Conservation (phyloP, 306 rosid genomes). For the Lathyrus aphaca region DNA sequence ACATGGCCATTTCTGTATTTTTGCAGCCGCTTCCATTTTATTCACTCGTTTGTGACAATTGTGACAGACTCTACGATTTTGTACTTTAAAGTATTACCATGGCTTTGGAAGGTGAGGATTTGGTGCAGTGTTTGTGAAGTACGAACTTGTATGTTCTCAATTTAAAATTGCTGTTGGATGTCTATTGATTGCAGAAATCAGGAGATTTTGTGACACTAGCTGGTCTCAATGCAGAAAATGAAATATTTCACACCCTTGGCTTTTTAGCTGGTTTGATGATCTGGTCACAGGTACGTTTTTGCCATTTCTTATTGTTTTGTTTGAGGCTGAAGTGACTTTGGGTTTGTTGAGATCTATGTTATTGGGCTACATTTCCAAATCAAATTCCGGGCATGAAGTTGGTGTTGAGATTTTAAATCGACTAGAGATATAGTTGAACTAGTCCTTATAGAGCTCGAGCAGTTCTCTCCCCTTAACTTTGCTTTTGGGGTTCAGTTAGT, state of each 20-base stretch:
- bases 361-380: background rate
- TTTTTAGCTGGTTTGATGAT: constrained; percentile 80
- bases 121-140: constrained; percentile 30
- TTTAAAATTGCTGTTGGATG: constrained; percentile 24
- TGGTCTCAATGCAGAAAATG: constrained; percentile 88
- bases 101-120: constrained; percentile 93
- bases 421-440: background rate
- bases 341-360: background rate
- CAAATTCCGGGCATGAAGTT: too few relatives aligned
- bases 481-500: background rate
- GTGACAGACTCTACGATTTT: constrained; percentile 83
- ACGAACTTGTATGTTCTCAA: constrained; percentile 11
- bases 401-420: background rate
- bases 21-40: constrained; percentile 83
- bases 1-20: constrained; percentile 35
- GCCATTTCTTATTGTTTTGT: constrained; percentile 31
- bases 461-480: background rate
- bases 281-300: constrained; percentile 85
- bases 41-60: constrained; percentile 89
- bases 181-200: constrained; percentile 70
- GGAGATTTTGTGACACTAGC: constrained; percentile 60
- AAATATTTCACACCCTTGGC: constrained; percentile 83
- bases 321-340: constrained; percentile 27
- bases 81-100: constrained; percentile 78
- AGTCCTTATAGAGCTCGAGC: background rate